phyloP scores from a whole-genome alignment of 441 rosid species.

The Populus hybrid region DNA sequence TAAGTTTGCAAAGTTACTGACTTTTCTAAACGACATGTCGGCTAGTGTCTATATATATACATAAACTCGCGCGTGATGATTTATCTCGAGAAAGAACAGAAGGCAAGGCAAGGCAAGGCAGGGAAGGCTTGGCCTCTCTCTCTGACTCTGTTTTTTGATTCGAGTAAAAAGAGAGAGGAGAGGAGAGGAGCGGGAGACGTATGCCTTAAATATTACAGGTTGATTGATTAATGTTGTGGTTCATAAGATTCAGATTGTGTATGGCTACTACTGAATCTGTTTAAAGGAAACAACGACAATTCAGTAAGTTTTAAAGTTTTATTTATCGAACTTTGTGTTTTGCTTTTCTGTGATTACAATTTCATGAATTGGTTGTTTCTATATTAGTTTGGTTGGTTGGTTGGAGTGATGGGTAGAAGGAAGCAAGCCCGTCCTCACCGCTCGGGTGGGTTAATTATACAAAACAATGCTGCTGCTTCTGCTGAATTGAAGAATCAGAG shows the following conservation, averaged over 20 bases:
- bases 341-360: background rate
- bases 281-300: background rate
- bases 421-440: conserved; percentile 80
- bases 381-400: conserved; percentile 20
- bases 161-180: background rate
- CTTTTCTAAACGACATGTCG: background rate
- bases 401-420: conserved; percentile 80
- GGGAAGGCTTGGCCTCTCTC: background rate
- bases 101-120: background rate
- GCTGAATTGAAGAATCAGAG: conserved; percentile 28
- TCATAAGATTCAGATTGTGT: background rate
- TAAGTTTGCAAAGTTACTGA: background rate
- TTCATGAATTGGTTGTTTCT: background rate
- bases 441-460: conserved; percentile 46
- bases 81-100: background rate
- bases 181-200: background rate
- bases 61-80: background rate
- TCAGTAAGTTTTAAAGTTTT: background rate
- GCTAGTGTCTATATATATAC: background rate
- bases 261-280: background rate
- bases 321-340: background rate
- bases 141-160: background rate
- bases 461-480: conserved; percentile 29
- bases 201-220: background rate
- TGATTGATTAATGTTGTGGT: background rate